phyloP scores from a whole-genome alignment of 345 rosid genomes.

The Eucalyptus regnans region DNA sequence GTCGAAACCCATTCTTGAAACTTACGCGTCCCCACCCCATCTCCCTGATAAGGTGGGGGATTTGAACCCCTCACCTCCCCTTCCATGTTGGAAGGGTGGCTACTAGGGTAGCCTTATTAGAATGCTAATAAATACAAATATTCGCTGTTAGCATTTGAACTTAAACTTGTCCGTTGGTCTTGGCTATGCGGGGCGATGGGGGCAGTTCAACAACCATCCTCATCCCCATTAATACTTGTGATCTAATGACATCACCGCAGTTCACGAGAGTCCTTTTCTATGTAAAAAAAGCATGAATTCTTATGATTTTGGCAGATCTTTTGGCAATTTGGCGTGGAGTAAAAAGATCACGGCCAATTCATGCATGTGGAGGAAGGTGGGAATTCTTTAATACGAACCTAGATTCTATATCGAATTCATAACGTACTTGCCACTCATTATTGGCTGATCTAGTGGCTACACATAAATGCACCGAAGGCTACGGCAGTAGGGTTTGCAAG shows the following conservation, averaged over 20 bases:
- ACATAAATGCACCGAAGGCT: neutral
- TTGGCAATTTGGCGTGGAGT: neutral
- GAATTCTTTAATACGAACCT: neutral
- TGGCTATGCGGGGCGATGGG: neutral
- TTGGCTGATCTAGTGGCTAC: neutral
- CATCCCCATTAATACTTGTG: neutral
- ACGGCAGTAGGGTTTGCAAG: neutral
- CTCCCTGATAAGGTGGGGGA: too few relatives aligned
- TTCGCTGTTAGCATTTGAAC: neutral
- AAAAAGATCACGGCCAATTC: neutral
- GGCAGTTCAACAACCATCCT: neutral
- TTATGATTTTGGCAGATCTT: neutral
- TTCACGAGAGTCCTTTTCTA: neutral
- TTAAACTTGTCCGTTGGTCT: neutral
- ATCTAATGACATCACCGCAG: neutral
- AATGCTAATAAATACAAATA: neutral
- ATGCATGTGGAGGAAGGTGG: neutral
- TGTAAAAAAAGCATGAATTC: neutral
- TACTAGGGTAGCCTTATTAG: neutral
- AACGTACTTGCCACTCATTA: neutral
- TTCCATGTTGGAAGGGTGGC: too few relatives aligned
- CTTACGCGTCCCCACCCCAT: too few relatives aligned
- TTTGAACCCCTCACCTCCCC: too few relatives aligned
- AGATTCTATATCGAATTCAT: neutral
- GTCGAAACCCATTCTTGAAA: too few relatives aligned